These are phyloP conservation scores for Erodium maritimum DNA, from an alignment of 345 rosid genomes.

Conservation along the genomic window DNA sequence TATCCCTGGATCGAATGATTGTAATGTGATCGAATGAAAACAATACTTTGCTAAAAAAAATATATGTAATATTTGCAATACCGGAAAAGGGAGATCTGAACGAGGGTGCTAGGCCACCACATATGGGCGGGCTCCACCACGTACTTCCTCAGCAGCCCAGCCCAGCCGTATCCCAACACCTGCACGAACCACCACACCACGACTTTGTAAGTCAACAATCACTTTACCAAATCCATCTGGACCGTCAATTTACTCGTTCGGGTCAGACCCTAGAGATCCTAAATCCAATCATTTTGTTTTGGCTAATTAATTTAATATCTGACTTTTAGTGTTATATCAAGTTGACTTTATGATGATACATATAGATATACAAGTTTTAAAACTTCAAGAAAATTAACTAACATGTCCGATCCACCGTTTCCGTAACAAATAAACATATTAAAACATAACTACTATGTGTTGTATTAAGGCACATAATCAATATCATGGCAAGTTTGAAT, in stretches of 20 bases:
- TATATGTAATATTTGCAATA: background rate
- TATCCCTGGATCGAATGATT: too few relatives aligned
- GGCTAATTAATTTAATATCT: too few relatives aligned
- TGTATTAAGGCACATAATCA: too few relatives aligned
- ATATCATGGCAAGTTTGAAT: too few relatives aligned
- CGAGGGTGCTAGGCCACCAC: slow-evolving; percentile 19
- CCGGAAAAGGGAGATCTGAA: slow-evolving; percentile 19
- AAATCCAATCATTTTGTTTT: too few relatives aligned
- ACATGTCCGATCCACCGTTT: too few relatives aligned
- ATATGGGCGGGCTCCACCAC: slow-evolving; percentile 19
- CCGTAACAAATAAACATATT: too few relatives aligned
- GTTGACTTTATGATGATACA: too few relatives aligned
- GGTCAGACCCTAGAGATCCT: background rate
- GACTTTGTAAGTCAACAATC: background rate
- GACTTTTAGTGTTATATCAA: too few relatives aligned
- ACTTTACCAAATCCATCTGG: background rate
- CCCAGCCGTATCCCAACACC: slow-evolving; percentile 19
- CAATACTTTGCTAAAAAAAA: background rate
- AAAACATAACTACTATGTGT: too few relatives aligned
- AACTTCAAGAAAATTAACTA: too few relatives aligned
- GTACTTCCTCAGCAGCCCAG: slow-evolving; percentile 14
- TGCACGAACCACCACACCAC: slow-evolving; percentile 1
- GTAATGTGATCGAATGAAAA: background rate
- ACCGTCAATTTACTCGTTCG: background rate
- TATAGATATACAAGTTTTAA: too few relatives aligned